Evolutionary conservation across 2,329 filamentous ascomycete species (phyloP).

Genomic region (Chrysoporthe austroafricana): DNA sequence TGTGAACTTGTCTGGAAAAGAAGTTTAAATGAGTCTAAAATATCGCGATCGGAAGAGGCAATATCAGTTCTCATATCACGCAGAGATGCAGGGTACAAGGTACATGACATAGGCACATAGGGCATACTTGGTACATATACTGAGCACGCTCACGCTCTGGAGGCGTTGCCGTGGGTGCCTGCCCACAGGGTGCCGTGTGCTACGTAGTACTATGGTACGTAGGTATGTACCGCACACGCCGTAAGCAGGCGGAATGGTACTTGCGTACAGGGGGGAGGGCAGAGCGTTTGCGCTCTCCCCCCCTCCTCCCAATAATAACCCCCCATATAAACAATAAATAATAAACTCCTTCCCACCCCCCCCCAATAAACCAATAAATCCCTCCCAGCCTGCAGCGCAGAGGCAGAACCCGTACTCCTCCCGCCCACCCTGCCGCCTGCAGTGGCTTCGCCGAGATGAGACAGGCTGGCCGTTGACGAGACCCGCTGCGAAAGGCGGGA

Average conservation of each 20-base stretch:
- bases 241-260: no score
- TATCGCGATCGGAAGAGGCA: conserved; percentile 2
- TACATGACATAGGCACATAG: neutral
- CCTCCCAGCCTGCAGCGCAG: neutral
- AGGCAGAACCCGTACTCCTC: neutral
- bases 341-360: no score
- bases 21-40: conserved; percentile 8
- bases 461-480: conserved; percentile 3
- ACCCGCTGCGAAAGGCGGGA: neutral
- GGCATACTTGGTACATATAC: neutral
- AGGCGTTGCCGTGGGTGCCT: no score
- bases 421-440: neutral
- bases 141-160: neutral
- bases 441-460: conserved; percentile 5
- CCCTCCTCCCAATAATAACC: no score
- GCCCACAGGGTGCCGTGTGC: no score
- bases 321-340: no score
- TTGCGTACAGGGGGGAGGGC: no score
- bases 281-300: no score
- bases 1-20: neutral
- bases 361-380: no score
- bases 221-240: no score
- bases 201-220: no score
- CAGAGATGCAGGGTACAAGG: neutral
- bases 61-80: neutral